A percentile compares a stretch with the other conserved stretches of the same genome.
phyloP scores from a whole-genome alignment of 139 green algal genomes.

The Coelastrella sp. region DNA sequence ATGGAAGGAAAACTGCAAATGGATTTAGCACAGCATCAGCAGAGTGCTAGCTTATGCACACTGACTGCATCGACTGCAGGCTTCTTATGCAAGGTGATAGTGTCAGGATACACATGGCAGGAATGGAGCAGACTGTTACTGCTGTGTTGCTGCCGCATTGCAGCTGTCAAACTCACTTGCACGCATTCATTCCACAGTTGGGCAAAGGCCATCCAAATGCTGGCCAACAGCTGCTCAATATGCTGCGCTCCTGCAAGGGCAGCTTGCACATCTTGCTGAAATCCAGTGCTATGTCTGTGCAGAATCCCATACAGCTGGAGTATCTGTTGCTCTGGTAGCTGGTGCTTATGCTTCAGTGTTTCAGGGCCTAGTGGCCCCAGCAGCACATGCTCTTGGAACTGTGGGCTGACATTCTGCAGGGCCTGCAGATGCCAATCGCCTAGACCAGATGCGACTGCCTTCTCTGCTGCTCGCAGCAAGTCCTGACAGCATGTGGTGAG shows the following conservation, averaged over 20 bases:
- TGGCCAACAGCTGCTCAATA: conserved; percentile 42
- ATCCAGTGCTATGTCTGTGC: conserved; percentile 31
- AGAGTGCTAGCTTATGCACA: not conserved
- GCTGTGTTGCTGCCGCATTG: not conserved
- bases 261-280: conserved; percentile 28
- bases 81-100: not conserved
- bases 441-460: conserved; percentile 38
- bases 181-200: conserved; percentile 46
- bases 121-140: not conserved
- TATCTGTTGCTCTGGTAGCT: conserved; percentile 23
- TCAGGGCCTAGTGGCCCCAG: conserved; percentile 44
- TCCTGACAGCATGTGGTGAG: conserved; percentile 15
- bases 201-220: conserved; percentile 38
- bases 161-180: conserved; percentile 10
- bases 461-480: conserved; percentile 33
- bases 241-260: conserved; percentile 25
- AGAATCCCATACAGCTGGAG: conserved; percentile 45
- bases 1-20: conserved; percentile 24
- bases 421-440: conserved; percentile 48
- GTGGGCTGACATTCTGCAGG: conserved; percentile 28
- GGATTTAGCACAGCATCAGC: not conserved
- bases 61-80: too few relatives aligned
- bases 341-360: conserved; percentile 34
- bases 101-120: too few relatives aligned
- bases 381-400: conserved; percentile 35